Evolutionary conservation across 129 eudicot genomes (phyloP), one percentile per base, ranked within the genome.

Genomic region (Calendula officinalis): DNA sequence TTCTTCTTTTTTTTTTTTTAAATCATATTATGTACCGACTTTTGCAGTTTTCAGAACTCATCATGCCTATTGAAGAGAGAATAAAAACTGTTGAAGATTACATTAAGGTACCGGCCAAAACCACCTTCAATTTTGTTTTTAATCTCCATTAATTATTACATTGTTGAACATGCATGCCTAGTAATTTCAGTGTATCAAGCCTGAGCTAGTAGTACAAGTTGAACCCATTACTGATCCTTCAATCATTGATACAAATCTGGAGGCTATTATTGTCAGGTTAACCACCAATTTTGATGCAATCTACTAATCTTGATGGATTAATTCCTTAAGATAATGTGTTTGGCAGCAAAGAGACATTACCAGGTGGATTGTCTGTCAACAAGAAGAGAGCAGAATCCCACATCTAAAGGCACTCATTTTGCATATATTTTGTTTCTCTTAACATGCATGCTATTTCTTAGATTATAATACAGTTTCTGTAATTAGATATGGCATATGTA

Each of bases 211-310:
- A 57, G 94, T 86, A 74, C 84, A 88, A 80, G 90, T 74, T 41
- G 99, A 89, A 72, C 97, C 99, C 32, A 86, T 94, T 38, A 75
- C 68, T 36, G 97, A 94, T 74, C 99, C 97, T 42, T 83, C 99
- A 38, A 86, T 89, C n/a, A 63, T 88, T 15, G 97, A 94, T 42
- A 72, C 78, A 36, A 67, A 86, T 76, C 79, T 94, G 77, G 97
- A 94, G 77, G 99, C 99, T 16, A 82, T 94, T 64, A 78, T 94
- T 72, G 99, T 94, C 75, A 89, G 99, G 99, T 94, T 44, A 12
- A 63, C 43, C 36, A 44, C 35, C 48, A 62, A 27, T 67, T 40
- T 53, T 67, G 8, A 42, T 7, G 32, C 27, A 48, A 36, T 6
- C 39, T 10, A 27, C 22, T 61, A 6, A 70, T 70, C 37, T 60